Base-by-base conservation (phyloP, 177 flowering plant genomes). In the Telopea speciosissima region DNA sequence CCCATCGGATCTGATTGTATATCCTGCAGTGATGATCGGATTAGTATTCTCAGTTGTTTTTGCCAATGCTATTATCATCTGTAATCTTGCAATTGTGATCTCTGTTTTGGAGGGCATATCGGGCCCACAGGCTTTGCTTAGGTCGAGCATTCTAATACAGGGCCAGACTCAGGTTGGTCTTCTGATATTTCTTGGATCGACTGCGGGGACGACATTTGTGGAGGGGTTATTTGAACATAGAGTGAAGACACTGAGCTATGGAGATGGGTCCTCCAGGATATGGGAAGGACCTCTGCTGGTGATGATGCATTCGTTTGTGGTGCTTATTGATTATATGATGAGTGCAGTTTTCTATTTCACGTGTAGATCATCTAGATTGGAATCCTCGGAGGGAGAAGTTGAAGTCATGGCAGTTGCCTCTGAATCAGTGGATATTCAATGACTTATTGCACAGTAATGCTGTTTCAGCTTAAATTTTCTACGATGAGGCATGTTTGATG, bases 211-310 rank as follows among this genome's bases (percentile, higher is more conserved):
- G 96, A 86, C 96, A 3, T 89, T 95, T 76, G 87, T 93, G 71
- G 95, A 93, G 75, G 97, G 96, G 12, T 79, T 95, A 73, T 95
- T 95, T 81, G 97, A 95, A 79, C 96, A 95, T 78, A 85, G 99
- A 73, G 99, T 95, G 73, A 95, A 90, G 85, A 87, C 89, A 0
- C 36, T 93, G 83, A 95, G 98, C 77, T 93, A 95, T 79, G 99
- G 99, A 73, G 99, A 95, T 81, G 99, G 99, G 42, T 88, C 96
- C 64, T 95, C 99, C 0, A 87, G 97, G 79, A 70, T 93, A n/a
- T 95, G 99, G 99, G 97, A 95, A 81, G 99, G 99, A 31, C 97
- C 99, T 24, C 86, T 95, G 59, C 73, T 95, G 84, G 97, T 95
- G 70, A 23, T 95, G 19, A 86, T 95, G 97, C 88, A 93, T 76